Base-by-base conservation (phyloP, 2,329 filamentous ascomycete genomes). In the Aspergillus proliferans region DNA sequence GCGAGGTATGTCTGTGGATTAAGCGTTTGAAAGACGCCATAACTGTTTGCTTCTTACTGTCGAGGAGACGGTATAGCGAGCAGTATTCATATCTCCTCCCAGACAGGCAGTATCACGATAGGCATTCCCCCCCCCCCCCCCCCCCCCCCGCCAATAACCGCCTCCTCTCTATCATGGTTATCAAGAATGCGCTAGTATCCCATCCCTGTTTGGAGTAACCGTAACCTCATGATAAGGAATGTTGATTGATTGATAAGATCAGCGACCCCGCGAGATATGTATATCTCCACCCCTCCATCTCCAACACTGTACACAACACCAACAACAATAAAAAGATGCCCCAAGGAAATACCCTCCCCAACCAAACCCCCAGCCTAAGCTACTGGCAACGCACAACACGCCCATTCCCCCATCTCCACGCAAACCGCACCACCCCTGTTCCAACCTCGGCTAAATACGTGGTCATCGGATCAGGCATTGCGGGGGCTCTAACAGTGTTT, bases 311-410 rank as follows among this genome's bases (percentile, higher is more conserved):
- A 7, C 7, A n/a, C 33, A 18, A 36, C n/a, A 8, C 3, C n/a
- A 7, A 36, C n/a, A 18, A 7, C n/a, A 36, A 15, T 15, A 15
- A 15, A 1, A n/a, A 36, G 18, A n/a, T 18, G 15, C 15, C 34
- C n/a, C 15, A 18, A 36, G 14, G 15, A 36, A 36, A 18, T n/a
- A 7, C 61, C 52, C 33, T 64, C 21, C 63, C 64, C 6, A 53
- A 57, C 19, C 6, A 46, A 15, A 51, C 49, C 4, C 58, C 68
- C 22, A 65, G 67, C 43, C 55, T 71, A 15, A 69, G 66, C 28
- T 73, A 71, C 54, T 76, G 73, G 74, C 74, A 76, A 46, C 65
- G 67, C 43, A 75, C 71, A 3, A 75, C 73, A 4, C 65, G 73
- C 19, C 68, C 69, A 0, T 76, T 71, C 48, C 61, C 65, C 3